Percentiles rank a stretch among this genome's conserved stretches.
phyloP scores from a whole-genome alignment of 2,329 filamentous ascomycete species.

The Calonectria hawksworthii region DNA sequence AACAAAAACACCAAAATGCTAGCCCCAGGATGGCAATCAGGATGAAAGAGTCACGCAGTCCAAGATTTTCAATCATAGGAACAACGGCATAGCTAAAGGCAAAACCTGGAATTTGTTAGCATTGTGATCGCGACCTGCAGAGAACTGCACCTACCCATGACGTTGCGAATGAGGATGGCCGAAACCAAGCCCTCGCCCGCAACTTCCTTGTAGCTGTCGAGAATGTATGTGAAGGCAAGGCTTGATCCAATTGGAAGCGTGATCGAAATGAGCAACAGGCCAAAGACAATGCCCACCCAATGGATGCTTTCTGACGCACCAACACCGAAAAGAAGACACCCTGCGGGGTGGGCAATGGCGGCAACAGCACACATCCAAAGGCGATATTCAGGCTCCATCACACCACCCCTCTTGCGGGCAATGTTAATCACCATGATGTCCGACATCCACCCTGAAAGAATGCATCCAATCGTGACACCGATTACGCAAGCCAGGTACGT shows the following conservation, averaged over 20 bases:
- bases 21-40: conserved; percentile 36
- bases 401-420: conserved; percentile 38
- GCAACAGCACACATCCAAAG: conserved; percentile 41
- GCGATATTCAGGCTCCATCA: conserved; percentile 45
- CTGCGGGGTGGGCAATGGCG: conserved; percentile 38
- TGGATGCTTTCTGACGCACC: conserved; percentile 41
- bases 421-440: conserved; percentile 37
- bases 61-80: conserved; percentile 39
- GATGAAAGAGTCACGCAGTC: conserved; percentile 38
- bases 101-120: conserved; percentile 31
- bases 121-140: not conserved
- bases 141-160: conserved; percentile 36
- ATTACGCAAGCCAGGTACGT: conserved; percentile 39
- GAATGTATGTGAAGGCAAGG: conserved; percentile 41
- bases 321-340: conserved; percentile 41
- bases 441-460: conserved; percentile 40
- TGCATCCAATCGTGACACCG: conserved; percentile 40
- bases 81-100: conserved; percentile 44
- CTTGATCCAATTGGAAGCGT: conserved; percentile 39
- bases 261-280: conserved; percentile 38
- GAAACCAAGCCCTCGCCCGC: conserved; percentile 40
- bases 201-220: conserved; percentile 44
- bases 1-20: conserved; percentile 30
- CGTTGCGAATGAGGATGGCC: conserved; percentile 40
- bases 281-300: conserved; percentile 43